Conservation (phyloP, 2,329 filamentous ascomycete species). For the Stachybotrys elegans region DNA sequence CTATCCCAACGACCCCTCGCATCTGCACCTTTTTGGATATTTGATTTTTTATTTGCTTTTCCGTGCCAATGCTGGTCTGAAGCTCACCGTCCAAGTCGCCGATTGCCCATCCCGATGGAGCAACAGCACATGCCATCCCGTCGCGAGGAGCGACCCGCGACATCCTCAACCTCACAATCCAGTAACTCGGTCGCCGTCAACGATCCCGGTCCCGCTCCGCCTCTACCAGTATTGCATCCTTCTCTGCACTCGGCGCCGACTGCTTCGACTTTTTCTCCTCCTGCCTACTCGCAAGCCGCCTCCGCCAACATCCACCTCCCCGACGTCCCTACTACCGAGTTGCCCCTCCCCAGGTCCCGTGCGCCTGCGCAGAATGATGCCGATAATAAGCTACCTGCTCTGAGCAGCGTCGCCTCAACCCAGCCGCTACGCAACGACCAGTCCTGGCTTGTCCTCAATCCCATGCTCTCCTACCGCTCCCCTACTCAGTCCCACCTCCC, state of each 20-base stretch:
- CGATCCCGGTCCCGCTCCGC: constrained; percentile 21
- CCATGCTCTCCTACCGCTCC: constrained; percentile 38
- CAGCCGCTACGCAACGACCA: constrained; percentile 17
- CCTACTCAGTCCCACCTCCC: constrained; percentile 19
- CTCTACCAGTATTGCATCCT: constrained; percentile 12
- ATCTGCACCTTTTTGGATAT: too few relatives aligned
- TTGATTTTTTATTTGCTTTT: too few relatives aligned
- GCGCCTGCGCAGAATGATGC: constrained; percentile 18
- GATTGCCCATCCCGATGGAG: background rate
- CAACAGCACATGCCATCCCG: constrained; percentile 1
- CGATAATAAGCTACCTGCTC: constrained; percentile 27
- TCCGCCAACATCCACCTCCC: constrained; percentile 21
- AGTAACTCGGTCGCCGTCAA: constrained; percentile 8
- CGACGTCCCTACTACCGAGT: constrained; percentile 20
- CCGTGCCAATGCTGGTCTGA: too few relatives aligned
- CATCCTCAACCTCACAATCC: constrained; percentile 5
- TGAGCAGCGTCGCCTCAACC: constrained; percentile 29
- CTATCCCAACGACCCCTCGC: too few relatives aligned
- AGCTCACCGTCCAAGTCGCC: too few relatives aligned
- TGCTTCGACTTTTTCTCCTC: constrained; percentile 9
- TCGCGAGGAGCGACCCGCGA: constrained; percentile 14
- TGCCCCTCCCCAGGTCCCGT: constrained; percentile 15
- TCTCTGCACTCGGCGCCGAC: constrained; percentile 1
- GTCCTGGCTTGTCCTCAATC: constrained; percentile 45
- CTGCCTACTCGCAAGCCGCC: constrained; percentile 15